These are phyloP conservation scores for Medicago ruthenica DNA, from an alignment of 306 rosid species.

Conservation along the genomic window DNA sequence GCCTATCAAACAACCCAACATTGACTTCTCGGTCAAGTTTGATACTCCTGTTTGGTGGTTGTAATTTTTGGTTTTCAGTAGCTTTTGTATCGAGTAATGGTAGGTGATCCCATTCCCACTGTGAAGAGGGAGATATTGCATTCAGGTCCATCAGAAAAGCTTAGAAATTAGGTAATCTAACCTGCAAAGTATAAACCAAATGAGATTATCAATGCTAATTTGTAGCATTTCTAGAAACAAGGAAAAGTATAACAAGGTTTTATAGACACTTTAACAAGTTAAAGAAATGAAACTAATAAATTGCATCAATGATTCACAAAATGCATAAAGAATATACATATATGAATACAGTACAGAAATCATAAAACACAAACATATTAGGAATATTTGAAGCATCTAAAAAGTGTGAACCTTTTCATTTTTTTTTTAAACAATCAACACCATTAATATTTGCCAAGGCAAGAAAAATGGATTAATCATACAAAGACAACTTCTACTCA, in stretches of 20 bases:
- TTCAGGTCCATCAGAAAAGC: constrained; percentile 77
- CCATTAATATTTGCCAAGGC: background rate
- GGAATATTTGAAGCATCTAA: background rate
- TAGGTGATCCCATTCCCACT: constrained; percentile 78
- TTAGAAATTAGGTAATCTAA: constrained; percentile 40
- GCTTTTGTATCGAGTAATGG: constrained; percentile 52
- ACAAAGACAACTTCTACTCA: too few relatives aligned
- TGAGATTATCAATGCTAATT: background rate
- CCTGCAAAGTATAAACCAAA: constrained; percentile 42
- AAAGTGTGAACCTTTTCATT: background rate
- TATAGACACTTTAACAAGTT: constrained; percentile 3
- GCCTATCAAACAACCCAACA: constrained; percentile 53
- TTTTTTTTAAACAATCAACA: background rate
- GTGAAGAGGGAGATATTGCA: constrained; percentile 52
- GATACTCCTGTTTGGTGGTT: constrained; percentile 48
- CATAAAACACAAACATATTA: constrained; percentile 17
- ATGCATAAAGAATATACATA: background rate
- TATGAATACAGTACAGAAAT: background rate
- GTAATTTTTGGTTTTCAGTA: constrained; percentile 56
- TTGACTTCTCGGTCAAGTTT: constrained; percentile 58
- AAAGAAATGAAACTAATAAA: constrained; percentile 21
- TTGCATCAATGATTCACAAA: background rate
- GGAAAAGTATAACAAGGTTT: constrained; percentile 8
- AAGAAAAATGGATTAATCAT: too few relatives aligned
- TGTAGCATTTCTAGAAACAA: constrained; percentile 14